Conservation (phyloP, 1,284 basidiomycete species). For the Grifola frondosa region DNA sequence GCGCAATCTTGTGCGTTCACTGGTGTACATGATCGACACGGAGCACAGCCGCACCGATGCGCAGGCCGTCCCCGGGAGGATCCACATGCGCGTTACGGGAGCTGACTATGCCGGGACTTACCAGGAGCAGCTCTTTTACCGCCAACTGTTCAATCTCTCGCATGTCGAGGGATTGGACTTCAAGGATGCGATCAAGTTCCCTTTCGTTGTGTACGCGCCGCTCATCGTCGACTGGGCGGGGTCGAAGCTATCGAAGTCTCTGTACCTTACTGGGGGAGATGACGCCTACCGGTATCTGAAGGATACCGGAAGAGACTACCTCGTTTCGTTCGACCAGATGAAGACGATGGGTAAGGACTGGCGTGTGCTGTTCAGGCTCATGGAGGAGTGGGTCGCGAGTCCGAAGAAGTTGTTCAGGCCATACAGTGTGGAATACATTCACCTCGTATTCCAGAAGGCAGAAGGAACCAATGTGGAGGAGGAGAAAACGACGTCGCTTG, state of each 20-base stretch:
- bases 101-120: constrained; percentile 30
- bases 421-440: constrained; percentile 24
- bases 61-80: constrained; percentile 5
- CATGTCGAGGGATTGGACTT: constrained; percentile 9
- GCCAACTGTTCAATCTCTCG: constrained; percentile 18
- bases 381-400: constrained; percentile 10
- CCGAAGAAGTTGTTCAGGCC: constrained; percentile 15
- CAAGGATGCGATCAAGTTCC: background rate
- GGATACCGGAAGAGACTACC: constrained; percentile 19
- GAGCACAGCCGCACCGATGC: constrained; percentile 11
- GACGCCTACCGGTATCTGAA: constrained; percentile 30
- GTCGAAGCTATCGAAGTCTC: constrained; percentile 33
- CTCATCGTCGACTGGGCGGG: constrained; percentile 34
- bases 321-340: constrained; percentile 26
- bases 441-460: too few species aligned
- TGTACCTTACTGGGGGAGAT: constrained; percentile 24
- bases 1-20: constrained; percentile 29
- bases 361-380: constrained; percentile 15
- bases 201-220: constrained; percentile 25
- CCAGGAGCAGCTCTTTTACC: constrained; percentile 28
- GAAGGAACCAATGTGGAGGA: too few species aligned
- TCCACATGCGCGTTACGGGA: constrained; percentile 31
- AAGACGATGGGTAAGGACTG: constrained; percentile 20
- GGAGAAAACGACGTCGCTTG: too few species aligned
- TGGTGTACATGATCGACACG: constrained; percentile 19